Percentiles rank a stretch among this genome's conserved stretches.
These are phyloP conservation scores for Chlorophyllum brunneum DNA, from an alignment of 768 basidiomycete genomes.

Conservation along the genomic window DNA sequence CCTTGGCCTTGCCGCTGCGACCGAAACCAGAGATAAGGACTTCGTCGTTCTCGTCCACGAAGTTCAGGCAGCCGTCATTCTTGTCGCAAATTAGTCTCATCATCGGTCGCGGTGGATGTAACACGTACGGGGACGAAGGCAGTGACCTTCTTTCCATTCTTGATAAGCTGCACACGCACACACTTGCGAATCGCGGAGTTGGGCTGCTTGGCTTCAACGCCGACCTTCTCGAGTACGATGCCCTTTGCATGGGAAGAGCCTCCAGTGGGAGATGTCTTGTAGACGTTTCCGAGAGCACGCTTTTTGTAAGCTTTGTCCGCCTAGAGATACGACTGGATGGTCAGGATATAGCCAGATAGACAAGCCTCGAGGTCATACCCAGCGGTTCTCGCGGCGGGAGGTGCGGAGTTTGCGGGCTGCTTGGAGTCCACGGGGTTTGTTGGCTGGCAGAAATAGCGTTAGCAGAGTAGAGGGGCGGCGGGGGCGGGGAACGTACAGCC, in stretches of 20 bases:
- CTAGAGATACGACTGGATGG: conserved; percentile 34
- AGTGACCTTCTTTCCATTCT: conserved; percentile 99
- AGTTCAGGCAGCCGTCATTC: conserved; percentile 98
- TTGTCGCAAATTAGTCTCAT: conserved; percentile 24
- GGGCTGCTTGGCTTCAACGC: conserved; percentile 99
- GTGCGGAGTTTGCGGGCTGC: conserved; percentile 98
- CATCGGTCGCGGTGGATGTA: background rate
- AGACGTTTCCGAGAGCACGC: conserved; percentile 97
- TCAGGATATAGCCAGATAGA: conserved; percentile 1
- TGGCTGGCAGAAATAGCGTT: conserved; percentile 48
- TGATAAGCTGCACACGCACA: conserved; percentile 99
- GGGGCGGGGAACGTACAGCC: conserved; percentile 62
- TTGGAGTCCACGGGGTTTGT: conserved; percentile 99
- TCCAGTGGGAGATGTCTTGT: conserved; percentile 99
- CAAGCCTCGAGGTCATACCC: conserved; percentile 51
- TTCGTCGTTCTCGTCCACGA: conserved; percentile 99
- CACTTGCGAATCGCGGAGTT: conserved; percentile 99
- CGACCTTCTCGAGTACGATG: conserved; percentile 99
- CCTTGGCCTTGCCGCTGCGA: conserved; percentile 99
- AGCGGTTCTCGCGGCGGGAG: conserved; percentile 92
- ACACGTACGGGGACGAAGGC: conserved; percentile 94
- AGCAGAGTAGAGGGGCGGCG: conserved; percentile 14
- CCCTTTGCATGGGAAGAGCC: conserved; percentile 99
- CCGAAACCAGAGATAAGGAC: conserved; percentile 99
- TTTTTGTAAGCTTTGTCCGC: conserved; percentile 99